Percentiles rank a stretch among this genome's conserved stretches.
These are phyloP conservation scores for Metschnikowia baotianmanensis DNA, from an alignment of 805 yeast species.

Conservation along the genomic window DNA sequence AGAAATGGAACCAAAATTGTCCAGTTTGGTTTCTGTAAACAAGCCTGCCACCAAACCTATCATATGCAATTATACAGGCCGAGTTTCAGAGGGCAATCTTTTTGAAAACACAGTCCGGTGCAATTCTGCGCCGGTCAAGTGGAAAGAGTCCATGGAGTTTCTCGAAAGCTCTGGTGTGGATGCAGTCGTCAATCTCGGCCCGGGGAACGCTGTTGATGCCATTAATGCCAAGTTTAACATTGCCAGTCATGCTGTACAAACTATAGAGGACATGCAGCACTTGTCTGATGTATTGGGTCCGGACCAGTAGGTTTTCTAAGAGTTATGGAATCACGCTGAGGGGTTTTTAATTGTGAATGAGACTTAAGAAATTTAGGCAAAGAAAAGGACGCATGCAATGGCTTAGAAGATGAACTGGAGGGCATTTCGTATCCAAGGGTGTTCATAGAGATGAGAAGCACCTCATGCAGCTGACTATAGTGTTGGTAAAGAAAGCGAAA, in stretches of 20 bases:
- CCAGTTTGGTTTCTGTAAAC: too few relatives aligned
- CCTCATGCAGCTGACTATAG: too few relatives aligned
- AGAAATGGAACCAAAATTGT: too few relatives aligned
- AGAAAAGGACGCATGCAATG: too few relatives aligned
- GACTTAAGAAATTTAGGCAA: too few relatives aligned
- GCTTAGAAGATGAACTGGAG: too few relatives aligned
- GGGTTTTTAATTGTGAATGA: not conserved
- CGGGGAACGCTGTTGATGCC: conserved; percentile 35
- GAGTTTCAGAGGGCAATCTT: conserved; percentile 22
- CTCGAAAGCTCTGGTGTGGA: conserved; percentile 18
- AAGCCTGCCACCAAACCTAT: conserved; percentile 27
- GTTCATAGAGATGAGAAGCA: too few relatives aligned
- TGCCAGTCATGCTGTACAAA: conserved; percentile 11
- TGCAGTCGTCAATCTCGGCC: conserved; percentile 35
- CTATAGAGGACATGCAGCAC: conserved; percentile 11
- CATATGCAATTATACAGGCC: conserved; percentile 37
- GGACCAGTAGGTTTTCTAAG: too few relatives aligned
- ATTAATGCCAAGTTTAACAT: conserved; percentile 18
- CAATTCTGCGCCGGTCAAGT: conserved; percentile 45
- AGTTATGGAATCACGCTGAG: not conserved
- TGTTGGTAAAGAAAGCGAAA: too few relatives aligned
- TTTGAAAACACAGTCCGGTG: conserved; percentile 34
- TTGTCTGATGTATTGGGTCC: conserved; percentile 2
- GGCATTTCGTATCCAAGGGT: too few relatives aligned
- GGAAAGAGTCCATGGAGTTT: conserved; percentile 35